Evolutionary conservation across 2,329 filamentous ascomycete genomes (phyloP).

Genomic region (Colletotrichum lini): DNA sequence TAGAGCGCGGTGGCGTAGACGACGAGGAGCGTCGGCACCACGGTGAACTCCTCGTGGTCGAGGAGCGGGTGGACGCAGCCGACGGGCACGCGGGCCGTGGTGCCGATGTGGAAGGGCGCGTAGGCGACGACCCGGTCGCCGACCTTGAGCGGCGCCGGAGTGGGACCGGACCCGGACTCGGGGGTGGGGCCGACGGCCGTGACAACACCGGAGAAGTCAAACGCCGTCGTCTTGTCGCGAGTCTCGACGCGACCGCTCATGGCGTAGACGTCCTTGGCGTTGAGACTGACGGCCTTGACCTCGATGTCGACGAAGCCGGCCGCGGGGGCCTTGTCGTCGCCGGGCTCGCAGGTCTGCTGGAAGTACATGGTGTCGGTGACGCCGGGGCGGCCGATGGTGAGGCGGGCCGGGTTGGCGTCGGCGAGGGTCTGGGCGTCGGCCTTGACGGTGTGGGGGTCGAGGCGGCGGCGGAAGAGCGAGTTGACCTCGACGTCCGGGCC

Average conservation of each 20-base stretch:
- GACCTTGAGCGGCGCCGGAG: slow-evolving; percentile 29
- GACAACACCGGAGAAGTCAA: too few species aligned
- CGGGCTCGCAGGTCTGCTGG: slow-evolving; percentile 37
- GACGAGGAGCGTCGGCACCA: slow-evolving; percentile 43
- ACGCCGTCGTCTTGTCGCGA: too few species aligned
- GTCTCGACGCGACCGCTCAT: background rate
- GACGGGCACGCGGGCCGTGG: slow-evolving; percentile 17
- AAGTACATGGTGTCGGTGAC: slow-evolving; percentile 45
- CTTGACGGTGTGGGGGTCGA: slow-evolving; percentile 10
- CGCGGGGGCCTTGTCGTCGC: background rate
- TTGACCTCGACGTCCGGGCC: slow-evolving; percentile 44
- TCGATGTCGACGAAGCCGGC: background rate
- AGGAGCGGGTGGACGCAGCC: background rate
- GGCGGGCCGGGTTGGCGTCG: slow-evolving; percentile 22
- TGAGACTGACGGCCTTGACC: too few species aligned
- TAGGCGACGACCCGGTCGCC: slow-evolving; percentile 49
- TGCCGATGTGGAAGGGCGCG: slow-evolving; percentile 46
- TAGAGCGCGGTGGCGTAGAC: slow-evolving; percentile 50
- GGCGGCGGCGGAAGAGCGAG: slow-evolving; percentile 40
- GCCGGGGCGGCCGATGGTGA: slow-evolving; percentile 38
- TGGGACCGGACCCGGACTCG: background rate
- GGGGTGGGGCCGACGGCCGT: too few species aligned
- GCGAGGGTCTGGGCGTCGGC: slow-evolving; percentile 6
- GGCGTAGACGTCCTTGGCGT: too few species aligned
- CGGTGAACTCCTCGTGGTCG: slow-evolving; percentile 45